Evolutionary conservation across 1,139 yeast species (phyloP), one percentile per base, ranked within the genome.

Genomic region (Yamadazyma membranifaciens): DNA sequence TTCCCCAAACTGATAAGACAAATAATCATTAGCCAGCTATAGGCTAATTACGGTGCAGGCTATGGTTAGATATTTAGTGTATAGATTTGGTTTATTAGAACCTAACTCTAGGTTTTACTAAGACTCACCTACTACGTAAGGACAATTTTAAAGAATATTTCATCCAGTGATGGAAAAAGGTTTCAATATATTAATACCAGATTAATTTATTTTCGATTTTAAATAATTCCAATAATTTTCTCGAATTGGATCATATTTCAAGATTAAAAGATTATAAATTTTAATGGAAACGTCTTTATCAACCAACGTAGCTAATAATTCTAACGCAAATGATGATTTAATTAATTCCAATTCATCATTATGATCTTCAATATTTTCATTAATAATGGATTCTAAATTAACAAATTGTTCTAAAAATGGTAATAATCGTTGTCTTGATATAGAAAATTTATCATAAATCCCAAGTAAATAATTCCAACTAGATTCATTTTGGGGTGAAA

Each of bases 401-500:
- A 72, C 70, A 52, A 71, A 80, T 22, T 60, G 47, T 13, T 50
- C 41, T 24, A 81, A 77, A 40, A 81, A 73, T 1, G 52, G 55
- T 44, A 77, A 67, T 40, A 83, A 59, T 0, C 63, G 68, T 0
- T 45, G 39, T 13, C 73, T 49, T 22, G 60, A 55, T 17, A 52
- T 51, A 4, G 56, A 50, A 37, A 62, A 60, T 34, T 62, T 60
- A n/a, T 66, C 65, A 49, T 72, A 70, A 1, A 87, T 53, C 0
- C 94, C 96, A 13, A 62, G 56, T 28, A 89, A 60, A 55, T 91
- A 92, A 52, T 83, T 83, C 98, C 98, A 92, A 1, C 86, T 66
- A n/a, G 95, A 80, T 37, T 86, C 81, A 56, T 92, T 92, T 39
- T 86, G 91, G 0, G 97, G 95, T 0, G 89, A 81, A 24, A 62